A percentile compares a stretch with the other conserved stretches of the same genome.
phyloP scores from a whole-genome alignment of 805 yeast species.

The Metschnikowia colocasiae region DNA sequence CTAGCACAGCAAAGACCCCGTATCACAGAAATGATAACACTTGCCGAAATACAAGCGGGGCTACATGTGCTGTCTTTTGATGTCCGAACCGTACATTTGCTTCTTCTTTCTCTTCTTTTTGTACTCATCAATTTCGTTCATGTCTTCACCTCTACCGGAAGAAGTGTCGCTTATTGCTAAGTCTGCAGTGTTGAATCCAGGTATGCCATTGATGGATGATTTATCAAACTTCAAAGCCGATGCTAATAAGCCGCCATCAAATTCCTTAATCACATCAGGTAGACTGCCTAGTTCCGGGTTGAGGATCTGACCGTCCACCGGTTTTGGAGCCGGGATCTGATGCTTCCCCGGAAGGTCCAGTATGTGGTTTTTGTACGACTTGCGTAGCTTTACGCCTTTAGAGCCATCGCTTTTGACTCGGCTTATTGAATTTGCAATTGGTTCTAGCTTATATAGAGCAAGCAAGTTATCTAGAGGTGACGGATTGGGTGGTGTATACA shows the following conservation, averaged over 20 bases:
- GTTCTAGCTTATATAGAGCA: constrained; percentile 60
- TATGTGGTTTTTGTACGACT: constrained; percentile 92
- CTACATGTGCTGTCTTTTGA: constrained; percentile 36
- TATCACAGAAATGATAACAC: background rate
- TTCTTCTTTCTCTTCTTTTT: constrained; percentile 36
- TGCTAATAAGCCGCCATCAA: constrained; percentile 48
- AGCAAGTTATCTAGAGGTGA: constrained; percentile 74
- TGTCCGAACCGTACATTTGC: constrained; percentile 32
- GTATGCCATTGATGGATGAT: constrained; percentile 65
- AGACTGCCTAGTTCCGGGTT: constrained; percentile 36
- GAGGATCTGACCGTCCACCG: constrained; percentile 33
- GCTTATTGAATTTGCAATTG: constrained; percentile 75
- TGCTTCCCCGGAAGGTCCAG: constrained; percentile 81
- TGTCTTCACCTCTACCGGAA: constrained; percentile 39
- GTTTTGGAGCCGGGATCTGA: constrained; percentile 49
- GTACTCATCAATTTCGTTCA: constrained; percentile 36
- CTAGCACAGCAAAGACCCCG: background rate
- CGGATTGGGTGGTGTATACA: constrained; percentile 49
- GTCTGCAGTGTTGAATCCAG: constrained; percentile 68
- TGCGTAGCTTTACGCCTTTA: constrained; percentile 87
- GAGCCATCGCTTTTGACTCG: constrained; percentile 84
- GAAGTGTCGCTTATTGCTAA: constrained; percentile 57
- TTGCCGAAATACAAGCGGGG: background rate
- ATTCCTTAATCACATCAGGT: constrained; percentile 46
- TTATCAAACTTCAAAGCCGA: constrained; percentile 57